Base-by-base conservation (phyloP, 2,329 filamentous ascomycete genomes). In the Fusarium equiseti region DNA sequence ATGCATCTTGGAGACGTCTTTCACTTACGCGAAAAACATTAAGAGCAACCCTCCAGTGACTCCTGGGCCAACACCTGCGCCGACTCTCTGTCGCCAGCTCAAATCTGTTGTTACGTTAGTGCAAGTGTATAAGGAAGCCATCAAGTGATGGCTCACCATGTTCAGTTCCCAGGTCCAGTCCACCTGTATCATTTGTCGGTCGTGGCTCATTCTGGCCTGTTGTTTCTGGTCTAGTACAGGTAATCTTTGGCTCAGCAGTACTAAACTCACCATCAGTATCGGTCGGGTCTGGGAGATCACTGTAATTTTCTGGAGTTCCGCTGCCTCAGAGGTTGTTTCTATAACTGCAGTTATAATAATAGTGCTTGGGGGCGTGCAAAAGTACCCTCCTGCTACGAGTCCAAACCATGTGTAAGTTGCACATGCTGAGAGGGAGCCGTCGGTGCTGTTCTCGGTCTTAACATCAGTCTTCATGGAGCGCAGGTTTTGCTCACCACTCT, bases 21-120 rank as follows among this genome's bases (percentile, higher is more conserved):
- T n/a, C n/a, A 57, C 68, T 59, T 32, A 51, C 51, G 26, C 46
- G 16, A 73, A 64, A 55, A 73, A 65, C 18, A 63, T 49, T n/a
- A 72, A 16, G 18, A 68, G 26, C 16, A 73, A 54, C 4, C 54
- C 35, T 6, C 56, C 71, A 40, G 29, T 51, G 12, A 59, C 24
- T 4, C 50, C 59, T 2, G 65, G 61, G 42, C 68, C 68, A 29
- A 70, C 35, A 2, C 55, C 65, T 8, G 55, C 61, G 4, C 61
- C 65, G 22, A 70, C 35, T n/a, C 59, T 61, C 44, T 73, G 68
- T 27, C 43, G 38, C 27, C 44, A 55, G 46, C 32, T 45, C 11
- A 70, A 43, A 43, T 68, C 59, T 68, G 13, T 13, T 7, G 7
- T 16, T 18, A 4, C 8, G 26, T 70, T 24, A 70, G 15, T 31